phyloP scores from a whole-genome alignment of 2,329 filamentous ascomycete species.

The Colletotrichum tamarilloi region DNA sequence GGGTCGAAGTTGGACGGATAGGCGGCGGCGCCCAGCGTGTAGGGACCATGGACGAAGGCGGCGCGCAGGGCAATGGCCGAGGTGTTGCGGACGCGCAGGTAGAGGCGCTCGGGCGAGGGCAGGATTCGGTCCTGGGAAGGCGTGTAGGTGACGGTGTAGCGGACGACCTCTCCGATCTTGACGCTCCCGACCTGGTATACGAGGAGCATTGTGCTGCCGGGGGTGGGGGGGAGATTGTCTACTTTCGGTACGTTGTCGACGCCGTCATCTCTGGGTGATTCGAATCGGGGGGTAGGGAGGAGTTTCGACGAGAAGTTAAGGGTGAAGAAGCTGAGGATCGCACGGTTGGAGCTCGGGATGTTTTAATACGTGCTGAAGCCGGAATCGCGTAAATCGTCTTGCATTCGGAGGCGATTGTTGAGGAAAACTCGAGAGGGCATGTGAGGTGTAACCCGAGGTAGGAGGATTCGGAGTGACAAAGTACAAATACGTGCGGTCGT shows the following conservation, averaged over 20 bases:
- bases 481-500: neutral
- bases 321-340: neutral
- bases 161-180: slow-evolving; percentile 93
- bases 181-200: slow-evolving; percentile 91
- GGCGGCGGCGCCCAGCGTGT: slow-evolving; percentile 87
- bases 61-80: slow-evolving; percentile 91
- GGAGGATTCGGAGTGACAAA: neutral
- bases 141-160: slow-evolving; percentile 92
- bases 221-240: neutral
- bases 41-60: slow-evolving; percentile 96
- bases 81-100: slow-evolving; percentile 91
- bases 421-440: slow-evolving; percentile 6
- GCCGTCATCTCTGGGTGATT: slow-evolving; percentile 24
- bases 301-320: neutral
- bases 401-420: slow-evolving; percentile 12
- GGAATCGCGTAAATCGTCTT: slow-evolving; percentile 15
- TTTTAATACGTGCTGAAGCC: neutral
- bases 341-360: neutral
- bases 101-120: slow-evolving; percentile 82
- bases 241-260: slow-evolving; percentile 21
- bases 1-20: slow-evolving; percentile 88
- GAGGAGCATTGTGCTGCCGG: slow-evolving; percentile 76
- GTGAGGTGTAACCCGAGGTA: slow-evolving; percentile 11
- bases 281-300: neutral
- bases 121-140: slow-evolving; percentile 90